phyloP scores from a whole-genome alignment of 176 grass and related monocot species.

The Triticum urartu region DNA sequence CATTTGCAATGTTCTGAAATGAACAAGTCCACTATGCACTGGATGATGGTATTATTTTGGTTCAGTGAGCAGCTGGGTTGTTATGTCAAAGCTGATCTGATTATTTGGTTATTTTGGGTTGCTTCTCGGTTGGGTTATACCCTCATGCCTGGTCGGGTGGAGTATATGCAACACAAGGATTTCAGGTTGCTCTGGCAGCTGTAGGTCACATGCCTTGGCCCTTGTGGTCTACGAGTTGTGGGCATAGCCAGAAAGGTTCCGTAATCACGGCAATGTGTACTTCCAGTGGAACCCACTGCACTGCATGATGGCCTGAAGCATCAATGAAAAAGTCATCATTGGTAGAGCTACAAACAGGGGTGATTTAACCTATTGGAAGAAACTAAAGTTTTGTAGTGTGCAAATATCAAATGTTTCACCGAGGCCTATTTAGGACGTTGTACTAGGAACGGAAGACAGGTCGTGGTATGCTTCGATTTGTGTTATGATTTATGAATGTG shows the following conservation, averaged over 20 bases:
- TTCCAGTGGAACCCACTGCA: neutral
- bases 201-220: neutral
- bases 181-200: neutral
- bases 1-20: conserved; percentile 10
- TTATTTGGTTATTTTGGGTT: neutral
- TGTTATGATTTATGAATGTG: neutral
- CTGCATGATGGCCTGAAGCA: neutral
- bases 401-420: neutral
- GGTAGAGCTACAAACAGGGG: neutral
- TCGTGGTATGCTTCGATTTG: too few relatives aligned
- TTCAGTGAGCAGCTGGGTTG: neutral
- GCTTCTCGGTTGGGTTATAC: neutral
- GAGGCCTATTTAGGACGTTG: neutral
- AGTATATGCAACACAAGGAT: neutral
- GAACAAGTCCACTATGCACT: neutral
- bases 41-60: neutral
- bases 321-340: neutral
- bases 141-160: neutral
- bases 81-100: neutral
- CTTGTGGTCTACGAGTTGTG: neutral
- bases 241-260: neutral
- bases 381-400: neutral
- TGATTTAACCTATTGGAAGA: neutral
- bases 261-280: neutral
- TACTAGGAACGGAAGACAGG: too few relatives aligned